Evolutionary conservation across 805 yeast genomes (phyloP).

Genomic region (Saturnispora galanensis): DNA sequence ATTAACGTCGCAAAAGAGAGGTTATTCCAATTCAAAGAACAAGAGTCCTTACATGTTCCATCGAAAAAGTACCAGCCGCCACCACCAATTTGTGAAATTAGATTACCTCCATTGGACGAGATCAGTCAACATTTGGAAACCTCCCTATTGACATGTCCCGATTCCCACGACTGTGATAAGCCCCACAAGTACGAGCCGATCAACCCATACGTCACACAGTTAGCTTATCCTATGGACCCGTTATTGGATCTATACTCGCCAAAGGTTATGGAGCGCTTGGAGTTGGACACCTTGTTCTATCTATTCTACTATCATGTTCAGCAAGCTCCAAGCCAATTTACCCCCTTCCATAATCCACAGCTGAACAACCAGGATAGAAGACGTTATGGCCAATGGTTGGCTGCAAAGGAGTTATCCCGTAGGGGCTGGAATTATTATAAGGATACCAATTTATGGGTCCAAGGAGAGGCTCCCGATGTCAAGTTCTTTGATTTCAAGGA

Average conservation of each 20-base stretch:
- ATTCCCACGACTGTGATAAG: constrained; percentile 79
- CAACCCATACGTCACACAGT: constrained; percentile 81
- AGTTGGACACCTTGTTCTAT: constrained; percentile 81
- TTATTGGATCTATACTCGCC: constrained; percentile 56
- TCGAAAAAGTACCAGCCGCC: constrained; percentile 4
- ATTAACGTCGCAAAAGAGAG: constrained; percentile 28
- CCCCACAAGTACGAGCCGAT: constrained; percentile 67
- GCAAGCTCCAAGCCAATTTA: neutral
- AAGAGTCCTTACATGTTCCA: constrained; percentile 7
- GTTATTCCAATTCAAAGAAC: constrained; percentile 12
- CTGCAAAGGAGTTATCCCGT: constrained; percentile 20
- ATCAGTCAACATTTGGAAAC: constrained; percentile 58
- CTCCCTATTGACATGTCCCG: constrained; percentile 84
- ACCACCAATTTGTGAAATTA: constrained; percentile 26
- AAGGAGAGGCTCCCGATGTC: constrained; percentile 16
- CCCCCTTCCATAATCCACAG: constrained; percentile 15
- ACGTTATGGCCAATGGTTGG: constrained; percentile 24
- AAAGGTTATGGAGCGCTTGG: constrained; percentile 57
- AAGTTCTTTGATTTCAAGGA: constrained; percentile 27
- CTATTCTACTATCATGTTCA: constrained; percentile 68
- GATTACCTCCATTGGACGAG: constrained; percentile 44
- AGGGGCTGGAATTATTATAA: constrained; percentile 13
- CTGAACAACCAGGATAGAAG: constrained; percentile 27
- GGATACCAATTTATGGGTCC: constrained; percentile 12
- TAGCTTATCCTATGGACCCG: constrained; percentile 84